A percentile compares a stretch with the other conserved stretches of the same genome.
Conservation (phyloP, 169 alveolate genomes). For the Eimeria necatrix region DNA sequence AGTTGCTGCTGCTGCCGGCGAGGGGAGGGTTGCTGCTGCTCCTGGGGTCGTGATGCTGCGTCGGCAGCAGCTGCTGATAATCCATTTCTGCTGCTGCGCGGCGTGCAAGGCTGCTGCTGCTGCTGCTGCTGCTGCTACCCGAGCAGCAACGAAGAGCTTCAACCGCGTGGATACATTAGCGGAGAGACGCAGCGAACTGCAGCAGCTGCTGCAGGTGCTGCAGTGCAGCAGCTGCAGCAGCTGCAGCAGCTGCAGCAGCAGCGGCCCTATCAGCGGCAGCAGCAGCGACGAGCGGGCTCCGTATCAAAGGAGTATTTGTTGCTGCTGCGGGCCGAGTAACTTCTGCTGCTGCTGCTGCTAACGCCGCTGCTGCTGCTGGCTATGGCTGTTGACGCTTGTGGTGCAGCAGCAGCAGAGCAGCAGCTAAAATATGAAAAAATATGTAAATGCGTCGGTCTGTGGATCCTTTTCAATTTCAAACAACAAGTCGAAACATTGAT, state of each 20-base stretch:
- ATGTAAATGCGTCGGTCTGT: not conserved
- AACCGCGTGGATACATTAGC: not conserved
- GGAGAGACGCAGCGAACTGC: not conserved
- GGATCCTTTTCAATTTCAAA: too few species aligned
- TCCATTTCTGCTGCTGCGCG: conserved; percentile 23
- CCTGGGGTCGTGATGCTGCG: not conserved
- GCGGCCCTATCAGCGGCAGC: not conserved
- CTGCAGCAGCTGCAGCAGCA: conserved; percentile 19
- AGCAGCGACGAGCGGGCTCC: not conserved
- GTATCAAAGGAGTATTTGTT: not conserved
- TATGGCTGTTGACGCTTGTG: not conserved
- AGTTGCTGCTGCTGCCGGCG: conserved; percentile 9
- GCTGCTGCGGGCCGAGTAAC: not conserved
- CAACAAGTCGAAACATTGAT: too few species aligned
- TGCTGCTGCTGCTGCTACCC: conserved; percentile 20
- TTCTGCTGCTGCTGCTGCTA: conserved; percentile 34
- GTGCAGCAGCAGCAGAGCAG: conserved; percentile 37
- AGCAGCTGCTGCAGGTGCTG: not conserved
- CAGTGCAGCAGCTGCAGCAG: conserved; percentile 38
- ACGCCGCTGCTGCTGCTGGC: not conserved
- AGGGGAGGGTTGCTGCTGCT: not conserved
- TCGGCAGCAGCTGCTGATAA: not conserved
- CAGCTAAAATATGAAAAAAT: not conserved
- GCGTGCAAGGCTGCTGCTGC: conserved; percentile 17
- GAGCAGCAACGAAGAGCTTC: not conserved